Percentiles rank a stretch among this genome's conserved stretches.
These are phyloP conservation scores for Dysphania ambrosioides DNA, from an alignment of 148 eudicot genomes.

Conservation along the genomic window DNA sequence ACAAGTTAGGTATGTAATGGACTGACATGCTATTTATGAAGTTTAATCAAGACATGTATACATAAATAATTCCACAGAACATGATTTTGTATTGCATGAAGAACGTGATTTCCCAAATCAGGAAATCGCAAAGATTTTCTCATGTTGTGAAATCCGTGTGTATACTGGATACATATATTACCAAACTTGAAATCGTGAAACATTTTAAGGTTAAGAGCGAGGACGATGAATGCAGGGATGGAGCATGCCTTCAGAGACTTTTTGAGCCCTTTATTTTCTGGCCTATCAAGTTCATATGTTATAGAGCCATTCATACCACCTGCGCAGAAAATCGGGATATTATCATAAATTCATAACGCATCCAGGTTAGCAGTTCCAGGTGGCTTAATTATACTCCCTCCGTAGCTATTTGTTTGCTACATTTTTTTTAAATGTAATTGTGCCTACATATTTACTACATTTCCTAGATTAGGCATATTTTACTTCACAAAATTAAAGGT, in stretches of 20 bases:
- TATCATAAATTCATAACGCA: slow-evolving; percentile 6
- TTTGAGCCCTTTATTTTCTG: slow-evolving; percentile 76
- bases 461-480: too few species aligned
- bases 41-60: slow-evolving; percentile 25
- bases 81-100: neutral
- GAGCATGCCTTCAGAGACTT: slow-evolving; percentile 71
- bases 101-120: neutral
- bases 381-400: too few species aligned
- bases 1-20: slow-evolving; percentile 44
- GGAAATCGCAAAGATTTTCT: neutral
- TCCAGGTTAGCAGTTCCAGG: neutral
- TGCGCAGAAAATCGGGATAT: slow-evolving; percentile 29
- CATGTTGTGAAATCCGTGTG: neutral
- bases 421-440: too few species aligned
- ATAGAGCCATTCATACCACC: slow-evolving; percentile 99
- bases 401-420: too few species aligned
- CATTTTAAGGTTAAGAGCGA: neutral
- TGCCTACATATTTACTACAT: too few species aligned
- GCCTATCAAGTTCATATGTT: slow-evolving; percentile 80
- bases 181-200: neutral
- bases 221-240: slow-evolving; percentile 6
- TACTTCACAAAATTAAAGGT: too few species aligned
- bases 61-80: neutral
- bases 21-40: slow-evolving; percentile 21
- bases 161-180: neutral